A percentile compares a stretch with the other conserved stretches of the same genome.
Conservation (phyloP, 2,329 filamentous ascomycete genomes). For the Penicillium decumbens region DNA sequence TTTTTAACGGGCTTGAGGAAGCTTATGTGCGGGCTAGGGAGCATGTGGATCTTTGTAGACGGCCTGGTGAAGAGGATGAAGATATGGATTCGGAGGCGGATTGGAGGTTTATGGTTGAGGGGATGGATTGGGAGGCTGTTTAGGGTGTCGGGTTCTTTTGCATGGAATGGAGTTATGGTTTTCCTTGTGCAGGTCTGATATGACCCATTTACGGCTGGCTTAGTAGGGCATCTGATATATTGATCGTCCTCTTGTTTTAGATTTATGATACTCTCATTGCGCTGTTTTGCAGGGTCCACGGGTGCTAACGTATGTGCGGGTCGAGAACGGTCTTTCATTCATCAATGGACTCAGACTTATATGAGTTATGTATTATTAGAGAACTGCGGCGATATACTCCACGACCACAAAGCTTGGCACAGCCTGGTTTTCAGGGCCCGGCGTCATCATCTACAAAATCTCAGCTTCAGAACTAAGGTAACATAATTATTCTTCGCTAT, state of each 20-base stretch:
- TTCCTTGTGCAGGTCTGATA: neutral
- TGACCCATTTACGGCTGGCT: neutral
- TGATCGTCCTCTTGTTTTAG: too few species aligned
- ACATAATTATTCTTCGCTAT: too few species aligned
- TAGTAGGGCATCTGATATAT: neutral
- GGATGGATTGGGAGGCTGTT: slow-evolving; percentile 55
- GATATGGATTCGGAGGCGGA: slow-evolving; percentile 38
- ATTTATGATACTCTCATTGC: neutral
- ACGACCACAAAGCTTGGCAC: too few species aligned
- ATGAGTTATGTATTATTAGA: too few species aligned
- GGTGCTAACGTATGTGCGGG: too few species aligned
- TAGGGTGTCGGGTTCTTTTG: slow-evolving; percentile 9
- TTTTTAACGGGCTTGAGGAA: slow-evolving; percentile 57
- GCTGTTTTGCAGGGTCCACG: too few species aligned
- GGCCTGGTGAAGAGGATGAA: slow-evolving; percentile 13
- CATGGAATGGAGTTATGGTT: slow-evolving; percentile 8
- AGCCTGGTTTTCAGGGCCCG: too few species aligned
- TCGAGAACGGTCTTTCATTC: too few species aligned
- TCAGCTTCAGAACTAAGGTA: too few species aligned
- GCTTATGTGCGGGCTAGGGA: slow-evolving; percentile 52
- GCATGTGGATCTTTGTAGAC: slow-evolving; percentile 38
- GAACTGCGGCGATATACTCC: too few species aligned
- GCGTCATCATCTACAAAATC: too few species aligned
- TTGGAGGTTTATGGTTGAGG: slow-evolving; percentile 57
- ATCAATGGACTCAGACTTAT: too few species aligned